A percentile compares a stretch with the other conserved stretches of the same genome.
Evolutionary conservation across 805 yeast genomes (phyloP).

Genomic region (Ascoidea asiatica): DNA sequence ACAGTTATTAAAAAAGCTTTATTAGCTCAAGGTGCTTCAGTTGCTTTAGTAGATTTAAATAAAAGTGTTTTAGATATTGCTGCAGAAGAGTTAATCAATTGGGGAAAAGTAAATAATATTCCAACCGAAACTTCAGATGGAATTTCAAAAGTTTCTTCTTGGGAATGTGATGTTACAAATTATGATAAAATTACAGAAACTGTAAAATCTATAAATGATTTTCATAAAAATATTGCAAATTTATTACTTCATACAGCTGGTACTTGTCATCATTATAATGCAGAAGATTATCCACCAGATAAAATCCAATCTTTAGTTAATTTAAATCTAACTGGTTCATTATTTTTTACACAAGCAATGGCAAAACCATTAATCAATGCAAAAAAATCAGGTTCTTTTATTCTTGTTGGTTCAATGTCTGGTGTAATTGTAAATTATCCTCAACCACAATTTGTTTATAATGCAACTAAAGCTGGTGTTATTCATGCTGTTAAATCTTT

Average conservation of each 20-base stretch:
- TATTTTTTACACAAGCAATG: constrained; percentile 58
- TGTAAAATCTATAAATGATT: constrained; percentile 38
- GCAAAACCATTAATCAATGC: constrained; percentile 52
- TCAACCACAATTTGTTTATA: constrained; percentile 69
- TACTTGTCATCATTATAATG: constrained; percentile 68
- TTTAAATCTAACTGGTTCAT: constrained; percentile 63
- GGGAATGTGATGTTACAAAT: constrained; percentile 66
- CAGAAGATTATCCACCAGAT: constrained; percentile 59
- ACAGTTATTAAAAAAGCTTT: constrained; percentile 51
- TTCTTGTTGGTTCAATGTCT: constrained; percentile 65
- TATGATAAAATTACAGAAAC: constrained; percentile 42
- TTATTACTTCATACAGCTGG: constrained; percentile 74
- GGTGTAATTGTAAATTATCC: constrained; percentile 70
- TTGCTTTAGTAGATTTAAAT: constrained; percentile 62
- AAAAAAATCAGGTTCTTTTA: constrained; percentile 43
- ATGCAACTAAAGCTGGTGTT: constrained; percentile 80
- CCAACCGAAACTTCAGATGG: constrained; percentile 14
- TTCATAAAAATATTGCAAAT: constrained; percentile 49
- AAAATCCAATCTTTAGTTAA: constrained; percentile 57
- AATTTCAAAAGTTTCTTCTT: constrained; percentile 33
- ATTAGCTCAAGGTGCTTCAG: constrained; percentile 63
- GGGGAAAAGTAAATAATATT: too few relatives aligned
- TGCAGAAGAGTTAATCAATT: constrained; percentile 32
- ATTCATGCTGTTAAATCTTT: constrained; percentile 65
- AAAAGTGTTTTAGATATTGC: constrained; percentile 43